Evolutionary conservation across 2,329 filamentous ascomycete genomes (phyloP).

Genomic region (Fusarium neocosmosporiellum): DNA sequence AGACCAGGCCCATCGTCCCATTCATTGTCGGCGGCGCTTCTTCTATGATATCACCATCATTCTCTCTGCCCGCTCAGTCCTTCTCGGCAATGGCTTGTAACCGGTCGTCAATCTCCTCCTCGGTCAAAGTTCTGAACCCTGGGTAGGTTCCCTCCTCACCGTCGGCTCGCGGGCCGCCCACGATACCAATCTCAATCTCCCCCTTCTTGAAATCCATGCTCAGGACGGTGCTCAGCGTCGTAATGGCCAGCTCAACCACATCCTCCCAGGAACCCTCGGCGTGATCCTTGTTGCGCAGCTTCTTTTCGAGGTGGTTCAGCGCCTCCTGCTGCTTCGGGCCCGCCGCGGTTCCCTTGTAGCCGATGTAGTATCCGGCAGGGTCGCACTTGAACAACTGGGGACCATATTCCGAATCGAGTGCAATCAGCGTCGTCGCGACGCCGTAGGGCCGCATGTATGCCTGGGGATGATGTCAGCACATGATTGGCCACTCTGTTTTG

Average conservation of each 20-base stretch:
- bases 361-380: constrained; percentile 96
- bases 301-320: constrained; percentile 98
- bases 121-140: constrained; percentile 87
- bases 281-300: constrained; percentile 98
- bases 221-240: constrained; percentile 92
- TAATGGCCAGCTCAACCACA: constrained; percentile 96
- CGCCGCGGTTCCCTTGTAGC: constrained; percentile 97
- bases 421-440: constrained; percentile 94
- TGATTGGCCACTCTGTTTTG: constrained; percentile 11
- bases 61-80: constrained; percentile 71
- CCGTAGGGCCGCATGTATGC: constrained; percentile 99
- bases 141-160: constrained; percentile 85
- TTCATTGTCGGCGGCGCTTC: constrained; percentile 17
- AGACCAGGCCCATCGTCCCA: constrained; percentile 20
- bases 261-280: constrained; percentile 96
- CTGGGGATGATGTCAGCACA: constrained; percentile 51
- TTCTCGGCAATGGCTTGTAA: constrained; percentile 99
- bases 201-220: constrained; percentile 99
- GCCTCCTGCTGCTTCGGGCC: constrained; percentile 99
- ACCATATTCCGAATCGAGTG: constrained; percentile 90
- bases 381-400: constrained; percentile 99
- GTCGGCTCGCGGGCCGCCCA: constrained; percentile 85
- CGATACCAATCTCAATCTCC: constrained; percentile 97
- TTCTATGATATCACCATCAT: constrained; percentile 31
- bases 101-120: constrained; percentile 98